Conservation (phyloP, 345 rosid species). For the Dovyalis caffra region DNA sequence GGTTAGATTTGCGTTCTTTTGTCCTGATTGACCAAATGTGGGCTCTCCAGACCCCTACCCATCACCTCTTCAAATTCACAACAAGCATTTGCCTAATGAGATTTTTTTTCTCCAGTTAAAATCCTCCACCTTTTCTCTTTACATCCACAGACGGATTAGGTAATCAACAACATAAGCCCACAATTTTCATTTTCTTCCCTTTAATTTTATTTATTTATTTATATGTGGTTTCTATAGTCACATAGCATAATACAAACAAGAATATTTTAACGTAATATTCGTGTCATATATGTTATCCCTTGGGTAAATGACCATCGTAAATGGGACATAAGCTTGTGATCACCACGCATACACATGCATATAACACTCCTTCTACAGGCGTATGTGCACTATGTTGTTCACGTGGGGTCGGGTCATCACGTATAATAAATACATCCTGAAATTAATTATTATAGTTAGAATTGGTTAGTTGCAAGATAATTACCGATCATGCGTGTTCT, state of each 20-base stretch:
- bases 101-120: constrained; percentile 1
- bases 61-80: not conserved
- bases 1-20: constrained; percentile 38
- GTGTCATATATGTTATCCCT: not conserved
- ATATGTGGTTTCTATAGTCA: constrained; percentile 1
- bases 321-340: constrained; percentile 28
- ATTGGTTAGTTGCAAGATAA: too few species aligned
- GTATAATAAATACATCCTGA: too few species aligned
- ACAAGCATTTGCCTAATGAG: not conserved
- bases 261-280: constrained; percentile 9
- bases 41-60: constrained; percentile 6
- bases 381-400: constrained; percentile 23
- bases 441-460: too few species aligned
- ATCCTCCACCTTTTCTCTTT: too few species aligned
- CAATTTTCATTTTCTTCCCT: not conserved
- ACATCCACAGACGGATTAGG: not conserved
- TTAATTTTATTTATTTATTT: not conserved
- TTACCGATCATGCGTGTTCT: too few species aligned
- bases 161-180: not conserved
- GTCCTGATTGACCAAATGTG: constrained; percentile 26
- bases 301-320: constrained; percentile 2
- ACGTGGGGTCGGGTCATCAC: constrained; percentile 37
- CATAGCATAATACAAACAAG: constrained; percentile 4
- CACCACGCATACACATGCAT: constrained; percentile 4
- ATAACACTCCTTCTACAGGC: constrained; percentile 20